These are phyloP conservation scores for Vachellia pachyceras DNA, from an alignment of 306 rosid genomes.

Conservation along the genomic window DNA sequence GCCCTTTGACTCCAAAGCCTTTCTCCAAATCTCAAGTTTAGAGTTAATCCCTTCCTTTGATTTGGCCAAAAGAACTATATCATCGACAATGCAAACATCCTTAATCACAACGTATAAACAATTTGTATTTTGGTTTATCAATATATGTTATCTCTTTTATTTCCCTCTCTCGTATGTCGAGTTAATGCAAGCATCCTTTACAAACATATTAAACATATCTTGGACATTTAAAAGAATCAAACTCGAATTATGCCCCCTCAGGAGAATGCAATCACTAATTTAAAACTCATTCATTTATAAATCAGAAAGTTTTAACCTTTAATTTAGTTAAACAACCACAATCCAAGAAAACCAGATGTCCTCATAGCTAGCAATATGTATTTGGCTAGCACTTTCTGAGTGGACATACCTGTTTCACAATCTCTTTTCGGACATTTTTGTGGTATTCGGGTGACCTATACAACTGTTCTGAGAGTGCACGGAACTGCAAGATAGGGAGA, in stretches of 20 bases:
- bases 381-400: conserved; percentile 17
- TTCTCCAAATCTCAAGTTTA: no score
- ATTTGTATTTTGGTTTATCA: neutral
- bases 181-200: conserved; percentile 10
- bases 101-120: conserved; percentile 6
- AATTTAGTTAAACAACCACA: conserved; percentile 5
- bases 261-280: conserved; percentile 15
- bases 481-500: conserved; percentile 59
- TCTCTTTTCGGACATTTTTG: conserved; percentile 60
- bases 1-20: no score
- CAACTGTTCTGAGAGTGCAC: conserved; percentile 73
- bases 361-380: conserved; percentile 5
- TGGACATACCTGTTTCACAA: conserved; percentile 65
- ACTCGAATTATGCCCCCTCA: neutral
- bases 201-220: neutral
- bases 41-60: no score
- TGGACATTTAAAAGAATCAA: conserved; percentile 16
- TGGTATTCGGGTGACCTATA: conserved; percentile 66
- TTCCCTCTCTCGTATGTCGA: conserved; percentile 30
- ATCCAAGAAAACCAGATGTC: conserved; percentile 17
- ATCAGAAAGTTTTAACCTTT: conserved; percentile 8
- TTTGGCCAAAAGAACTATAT: no score
- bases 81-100: no score
- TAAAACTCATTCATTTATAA: conserved; percentile 3
- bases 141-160: conserved; percentile 2